Evolutionary conservation across 164 flowering plant genomes (phyloP).

Genomic region (Liquidambar formosana): DNA sequence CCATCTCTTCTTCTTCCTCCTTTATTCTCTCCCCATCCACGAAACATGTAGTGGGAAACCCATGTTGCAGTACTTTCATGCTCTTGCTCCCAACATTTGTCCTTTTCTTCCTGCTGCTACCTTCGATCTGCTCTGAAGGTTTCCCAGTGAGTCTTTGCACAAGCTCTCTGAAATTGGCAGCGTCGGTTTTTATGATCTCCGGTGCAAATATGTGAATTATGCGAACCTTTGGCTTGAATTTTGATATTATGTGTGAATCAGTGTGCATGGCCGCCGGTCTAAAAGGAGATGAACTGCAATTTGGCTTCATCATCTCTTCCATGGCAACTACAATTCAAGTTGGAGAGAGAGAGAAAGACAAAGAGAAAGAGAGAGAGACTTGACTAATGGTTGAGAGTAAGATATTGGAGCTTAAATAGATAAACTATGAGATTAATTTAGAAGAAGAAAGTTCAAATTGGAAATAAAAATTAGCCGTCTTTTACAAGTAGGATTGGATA

Average conservation of each 20-base stretch:
- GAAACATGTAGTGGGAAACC: background rate
- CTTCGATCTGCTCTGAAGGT: constrained; percentile 9
- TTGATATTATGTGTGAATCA: constrained; percentile 23
- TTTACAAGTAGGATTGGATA: too few species aligned
- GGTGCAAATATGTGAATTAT: constrained; percentile 47
- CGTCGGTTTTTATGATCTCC: constrained; percentile 46
- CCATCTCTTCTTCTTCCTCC: constrained; percentile 11
- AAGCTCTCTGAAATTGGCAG: constrained; percentile 34
- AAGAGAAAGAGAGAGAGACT: too few species aligned
- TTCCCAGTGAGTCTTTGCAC: constrained; percentile 52
- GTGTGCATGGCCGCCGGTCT: constrained; percentile 19
- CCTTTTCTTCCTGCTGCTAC: background rate
- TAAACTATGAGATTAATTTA: too few species aligned
- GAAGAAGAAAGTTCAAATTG: too few species aligned
- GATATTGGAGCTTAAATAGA: too few species aligned
- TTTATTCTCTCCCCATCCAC: background rate
- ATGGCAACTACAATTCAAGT: background rate
- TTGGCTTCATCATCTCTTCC: constrained; percentile 7
- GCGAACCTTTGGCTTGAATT: constrained; percentile 37
- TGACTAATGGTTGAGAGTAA: too few species aligned
- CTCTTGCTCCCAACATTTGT: background rate
- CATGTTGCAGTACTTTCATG: background rate
- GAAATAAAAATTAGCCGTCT: too few species aligned
- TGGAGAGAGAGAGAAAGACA: constrained; percentile 1
- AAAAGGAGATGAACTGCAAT: background rate